phyloP scores from a whole-genome alignment of 306 rosid genomes.

The Malus orientalis region DNA sequence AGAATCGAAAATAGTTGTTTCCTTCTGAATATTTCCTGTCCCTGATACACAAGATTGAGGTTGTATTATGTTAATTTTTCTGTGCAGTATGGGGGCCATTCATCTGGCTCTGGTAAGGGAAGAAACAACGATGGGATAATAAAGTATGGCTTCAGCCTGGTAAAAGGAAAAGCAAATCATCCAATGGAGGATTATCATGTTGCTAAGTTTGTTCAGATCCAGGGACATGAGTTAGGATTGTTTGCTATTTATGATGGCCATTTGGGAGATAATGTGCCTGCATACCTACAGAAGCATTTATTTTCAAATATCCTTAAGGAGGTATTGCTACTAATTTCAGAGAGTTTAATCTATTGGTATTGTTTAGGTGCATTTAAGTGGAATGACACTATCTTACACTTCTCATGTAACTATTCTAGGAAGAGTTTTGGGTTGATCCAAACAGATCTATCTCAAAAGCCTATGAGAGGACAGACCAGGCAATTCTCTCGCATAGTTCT shows the following conservation, averaged over 20 bases:
- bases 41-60: background rate
- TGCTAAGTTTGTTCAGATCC: constrained; percentile 61
- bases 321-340: constrained; percentile 35
- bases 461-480: constrained; percentile 79
- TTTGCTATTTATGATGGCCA: constrained; percentile 96
- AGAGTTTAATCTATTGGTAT: background rate
- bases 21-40: constrained; percentile 3
- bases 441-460: constrained; percentile 69
- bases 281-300: constrained; percentile 82
- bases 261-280: constrained; percentile 76
- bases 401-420: constrained; percentile 35
- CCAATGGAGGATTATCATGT: constrained; percentile 99
- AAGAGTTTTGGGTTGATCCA: constrained; percentile 83
- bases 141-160: constrained; percentile 77
- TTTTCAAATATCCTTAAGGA: constrained; percentile 68
- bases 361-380: background rate
- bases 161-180: constrained; percentile 92
- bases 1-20: constrained; percentile 12
- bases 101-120: constrained; percentile 81
- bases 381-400: constrained; percentile 11
- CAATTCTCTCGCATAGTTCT: constrained; percentile 80
- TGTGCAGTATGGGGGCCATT: constrained; percentile 48
- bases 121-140: constrained; percentile 56
- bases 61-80: constrained; percentile 8
- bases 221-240: constrained; percentile 70